A percentile compares a stretch with the other conserved stretches of the same genome.
phyloP scores from a whole-genome alignment of 768 basidiomycete genomes.

The Russula earlei region DNA sequence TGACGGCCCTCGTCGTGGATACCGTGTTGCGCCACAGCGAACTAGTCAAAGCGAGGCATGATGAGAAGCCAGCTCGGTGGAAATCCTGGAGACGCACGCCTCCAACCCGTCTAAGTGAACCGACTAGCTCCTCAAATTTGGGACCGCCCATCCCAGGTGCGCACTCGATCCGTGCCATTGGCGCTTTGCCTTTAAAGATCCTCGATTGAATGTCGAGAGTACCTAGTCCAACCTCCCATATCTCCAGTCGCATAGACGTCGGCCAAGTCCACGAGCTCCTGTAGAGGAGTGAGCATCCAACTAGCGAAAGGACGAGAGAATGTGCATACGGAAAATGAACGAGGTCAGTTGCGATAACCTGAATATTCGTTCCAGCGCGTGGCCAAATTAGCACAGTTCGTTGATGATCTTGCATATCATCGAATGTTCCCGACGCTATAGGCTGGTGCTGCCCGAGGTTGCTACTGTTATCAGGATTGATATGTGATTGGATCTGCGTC shows the following conservation, averaged over 20 bases:
- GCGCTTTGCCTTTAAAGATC: background rate
- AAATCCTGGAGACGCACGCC: background rate
- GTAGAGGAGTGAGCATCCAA: background rate
- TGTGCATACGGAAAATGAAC: background rate
- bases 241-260: background rate
- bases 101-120: background rate
- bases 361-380: background rate
- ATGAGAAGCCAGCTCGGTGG: background rate
- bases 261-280: background rate
- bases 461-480: too few species aligned
- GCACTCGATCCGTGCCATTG: background rate
- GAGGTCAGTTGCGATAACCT: background rate
- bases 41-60: too few species aligned
- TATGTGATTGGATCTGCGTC: too few species aligned
- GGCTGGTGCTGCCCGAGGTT: too few species aligned
- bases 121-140: background rate
- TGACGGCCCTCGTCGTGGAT: too few species aligned
- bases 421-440: too few species aligned
- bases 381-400: too few species aligned
- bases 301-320: background rate
- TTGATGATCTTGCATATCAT: too few species aligned
- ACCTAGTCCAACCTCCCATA: background rate
- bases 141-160: background rate
- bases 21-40: too few species aligned
- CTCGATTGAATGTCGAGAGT: background rate